Percentiles rank a stretch among this genome's conserved stretches.
phyloP scores from a whole-genome alignment of 2,329 filamentous ascomycete species.

The Fusarium sp. region DNA sequence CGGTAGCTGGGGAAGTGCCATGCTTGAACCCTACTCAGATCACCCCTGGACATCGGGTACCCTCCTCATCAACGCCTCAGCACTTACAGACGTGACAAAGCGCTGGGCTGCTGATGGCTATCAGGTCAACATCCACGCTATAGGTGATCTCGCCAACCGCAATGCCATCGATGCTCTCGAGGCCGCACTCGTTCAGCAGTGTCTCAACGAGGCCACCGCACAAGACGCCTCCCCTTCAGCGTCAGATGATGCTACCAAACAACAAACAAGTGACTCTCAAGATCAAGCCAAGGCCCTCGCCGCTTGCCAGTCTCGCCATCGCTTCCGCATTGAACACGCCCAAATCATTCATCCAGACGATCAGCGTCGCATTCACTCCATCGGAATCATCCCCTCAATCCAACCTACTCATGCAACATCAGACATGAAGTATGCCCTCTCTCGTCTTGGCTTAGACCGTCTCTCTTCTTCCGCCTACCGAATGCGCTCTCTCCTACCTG shows the following conservation, averaged over 20 bases:
- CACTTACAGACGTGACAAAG: conserved; percentile 60
- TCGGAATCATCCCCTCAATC: conserved; percentile 72
- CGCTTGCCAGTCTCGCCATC: conserved; percentile 61
- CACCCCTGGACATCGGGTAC: conserved; percentile 67
- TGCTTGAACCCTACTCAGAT: conserved; percentile 74
- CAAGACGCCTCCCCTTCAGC: conserved; percentile 19
- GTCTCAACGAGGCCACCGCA: conserved; percentile 50
- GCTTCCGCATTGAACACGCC: conserved; percentile 74
- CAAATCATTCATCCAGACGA: conserved; percentile 74
- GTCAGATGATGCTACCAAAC: neutral
- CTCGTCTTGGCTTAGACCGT: conserved; percentile 64
- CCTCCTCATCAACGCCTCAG: conserved; percentile 69
- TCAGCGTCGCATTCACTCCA: conserved; percentile 63
- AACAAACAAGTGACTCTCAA: neutral
- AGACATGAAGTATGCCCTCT: conserved; percentile 72
- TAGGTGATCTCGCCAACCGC: conserved; percentile 73
- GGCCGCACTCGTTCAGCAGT: conserved; percentile 61
- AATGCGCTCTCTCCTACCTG: conserved; percentile 67
- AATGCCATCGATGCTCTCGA: conserved; percentile 69
- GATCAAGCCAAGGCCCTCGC: conserved; percentile 45
- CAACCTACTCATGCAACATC: conserved; percentile 77
- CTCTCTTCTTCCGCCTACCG: conserved; percentile 67
- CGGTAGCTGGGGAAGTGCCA: conserved; percentile 74
- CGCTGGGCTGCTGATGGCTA: conserved; percentile 68
- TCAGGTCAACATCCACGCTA: conserved; percentile 76